These are phyloP conservation scores for Chlorella vulgaris DNA, from an alignment of 139 green algal species.

Conservation along the genomic window DNA sequence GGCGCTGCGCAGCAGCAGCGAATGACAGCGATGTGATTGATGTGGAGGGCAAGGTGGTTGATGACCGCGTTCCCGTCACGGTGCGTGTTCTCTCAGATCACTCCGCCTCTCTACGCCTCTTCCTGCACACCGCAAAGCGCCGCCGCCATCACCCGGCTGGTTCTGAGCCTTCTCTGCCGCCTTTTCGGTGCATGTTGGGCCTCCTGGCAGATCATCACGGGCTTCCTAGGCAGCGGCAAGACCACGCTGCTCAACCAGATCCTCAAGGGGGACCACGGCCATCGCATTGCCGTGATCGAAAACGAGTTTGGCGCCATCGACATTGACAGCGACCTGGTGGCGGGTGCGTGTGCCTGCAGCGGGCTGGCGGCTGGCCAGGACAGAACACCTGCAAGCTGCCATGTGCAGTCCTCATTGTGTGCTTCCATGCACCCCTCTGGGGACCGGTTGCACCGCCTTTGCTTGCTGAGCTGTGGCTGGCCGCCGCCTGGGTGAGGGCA, in stretches of 20 bases:
- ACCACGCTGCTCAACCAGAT: slow-evolving; percentile 97
- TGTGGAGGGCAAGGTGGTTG: slow-evolving; percentile 32
- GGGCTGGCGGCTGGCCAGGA: too few species aligned
- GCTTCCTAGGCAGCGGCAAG: slow-evolving; percentile 90
- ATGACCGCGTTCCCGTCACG: slow-evolving; percentile 74
- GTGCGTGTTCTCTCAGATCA: not conserved
- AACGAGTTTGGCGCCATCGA: slow-evolving; percentile 98
- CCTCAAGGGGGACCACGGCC: slow-evolving; percentile 82
- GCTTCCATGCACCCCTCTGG: too few species aligned
- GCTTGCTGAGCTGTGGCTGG: not conserved
- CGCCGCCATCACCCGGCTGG: not conserved
- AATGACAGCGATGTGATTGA: slow-evolving; percentile 36
- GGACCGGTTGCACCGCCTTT: too few species aligned
- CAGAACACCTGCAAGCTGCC: too few species aligned
- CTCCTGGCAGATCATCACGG: slow-evolving; percentile 86
- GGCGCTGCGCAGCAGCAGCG: not conserved
- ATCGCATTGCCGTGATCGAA: slow-evolving; percentile 89
- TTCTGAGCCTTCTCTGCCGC: not conserved
- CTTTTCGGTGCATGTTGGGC: not conserved
- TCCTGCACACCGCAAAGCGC: not conserved
- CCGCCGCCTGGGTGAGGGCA: not conserved
- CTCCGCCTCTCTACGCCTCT: not conserved
- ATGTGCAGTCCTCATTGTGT: not conserved
- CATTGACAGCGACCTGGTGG: slow-evolving; percentile 90
- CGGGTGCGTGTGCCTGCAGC: not conserved